Evolutionary conservation across 306 rosid genomes (phyloP), one percentile per base, ranked within the genome.

Genomic region (Dryas drummondii): DNA sequence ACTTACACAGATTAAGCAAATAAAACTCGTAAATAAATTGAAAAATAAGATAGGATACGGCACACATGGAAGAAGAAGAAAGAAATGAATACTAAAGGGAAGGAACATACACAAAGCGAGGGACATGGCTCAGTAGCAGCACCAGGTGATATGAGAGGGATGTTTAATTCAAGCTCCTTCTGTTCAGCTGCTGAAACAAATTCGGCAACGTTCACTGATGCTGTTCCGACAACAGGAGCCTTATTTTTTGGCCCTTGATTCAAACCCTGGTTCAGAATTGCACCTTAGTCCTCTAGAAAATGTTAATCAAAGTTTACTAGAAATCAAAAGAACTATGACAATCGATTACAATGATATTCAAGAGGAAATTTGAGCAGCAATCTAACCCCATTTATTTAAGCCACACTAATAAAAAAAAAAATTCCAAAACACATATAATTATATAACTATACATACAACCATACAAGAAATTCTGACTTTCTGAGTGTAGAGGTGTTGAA

Each of bases 181-280:
- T 90, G 79, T 82, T 92, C 96, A 73, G 86, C 82, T 2, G 71
- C 89, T n/a, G 87, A 84, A 72, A 93, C 88, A 74, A 78, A 88
- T 65, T 96, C 99, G 62, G 99, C 91, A 71, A 96, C 86, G 75
- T 96, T 96, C 92, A 96, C 80, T 12, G 93, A 84, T 13, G 91
- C 94, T 4, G 86, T 85, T 66, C 99, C 99, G 16, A 90, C 79
- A 58, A 87, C 86, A 56, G 86, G 86, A 72, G 85, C 89, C 85
- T 90, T 94, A 76, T 68, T 82, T 76, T 92, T 96, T 14, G 89
- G 71, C 77, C 92, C 91, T 73, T 83, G 96, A 83, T 91, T 90
- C 75, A 87, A 82, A 27, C 93, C 96, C 99, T 96, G 90, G 57
- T 82, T 66, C 11, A 79, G 55, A 42, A 52, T 19, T 56, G 62